Base-by-base conservation (phyloP, 2,329 filamentous ascomycete genomes). In the Onygenales sp. region DNA sequence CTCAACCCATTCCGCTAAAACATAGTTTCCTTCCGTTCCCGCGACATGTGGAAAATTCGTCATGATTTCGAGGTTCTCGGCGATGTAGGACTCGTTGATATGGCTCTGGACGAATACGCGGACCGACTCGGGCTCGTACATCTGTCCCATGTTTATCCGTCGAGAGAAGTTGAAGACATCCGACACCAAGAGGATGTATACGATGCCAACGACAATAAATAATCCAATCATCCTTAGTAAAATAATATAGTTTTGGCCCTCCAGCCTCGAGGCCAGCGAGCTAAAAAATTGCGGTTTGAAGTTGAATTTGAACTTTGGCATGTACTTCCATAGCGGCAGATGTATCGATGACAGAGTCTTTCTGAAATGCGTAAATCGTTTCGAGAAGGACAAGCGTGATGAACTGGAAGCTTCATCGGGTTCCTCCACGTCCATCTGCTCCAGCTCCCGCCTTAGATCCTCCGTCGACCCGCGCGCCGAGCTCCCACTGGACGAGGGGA, bases 1-100 rank as follows among this genome's bases (percentile, higher is more conserved):
- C 68, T 91, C 80, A 52, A 96, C 82, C 75, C 91, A 94, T 73
- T 88, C 81, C 6, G 88, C 92, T 52, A 95, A 77, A 45, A 86
- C 87, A 62, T 86, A 90, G 71, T 94, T 92, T 47, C 93, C 93
- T 72, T 95, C 86, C 2, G 90, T 95, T n/a, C 93, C 93, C 2
- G 89, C 93, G 57, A 97, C 78, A 69, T 97, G 93, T 57, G 93
- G 87, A 66, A 88, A 95, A 53, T 80, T 81, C 4, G 89, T 92
- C 57, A 92, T 83, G 64, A 91, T 86, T 62, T 81, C 75, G 55
- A 95, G 72, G 54, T 87, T 87, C 42, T 87, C 84, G 58, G 83
- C 80, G 66, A 93, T 86, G 49, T 79, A 77, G 55, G 77, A 77
- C 52, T 81, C 76, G 63, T 94, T 85, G 59, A 95, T 81, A 61